Evolutionary conservation across 2,329 filamentous ascomycete genomes (phyloP).

Genomic region (Huntiella omanensis): DNA sequence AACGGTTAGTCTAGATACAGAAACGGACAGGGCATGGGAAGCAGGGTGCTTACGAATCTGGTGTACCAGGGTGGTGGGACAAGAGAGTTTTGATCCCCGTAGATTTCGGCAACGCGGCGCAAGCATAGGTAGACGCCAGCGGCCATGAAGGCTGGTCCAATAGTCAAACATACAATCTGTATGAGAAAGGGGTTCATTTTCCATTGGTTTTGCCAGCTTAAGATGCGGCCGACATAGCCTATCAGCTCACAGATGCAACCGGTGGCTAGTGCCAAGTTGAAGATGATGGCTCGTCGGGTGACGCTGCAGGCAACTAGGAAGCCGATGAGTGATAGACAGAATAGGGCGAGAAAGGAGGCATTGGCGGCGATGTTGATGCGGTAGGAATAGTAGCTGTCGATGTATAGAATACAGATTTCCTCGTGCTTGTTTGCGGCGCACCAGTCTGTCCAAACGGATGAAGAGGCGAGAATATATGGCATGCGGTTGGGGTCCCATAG

Average conservation of each 20-base stretch:
- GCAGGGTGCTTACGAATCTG: constrained; percentile 20
- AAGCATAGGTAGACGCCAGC: constrained; percentile 46
- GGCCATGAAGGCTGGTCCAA: constrained; percentile 45
- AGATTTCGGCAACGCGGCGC: constrained; percentile 27
- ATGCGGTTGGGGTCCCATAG: constrained; percentile 6
- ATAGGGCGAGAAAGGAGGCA: constrained; percentile 30
- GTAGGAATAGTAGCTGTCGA: constrained; percentile 30
- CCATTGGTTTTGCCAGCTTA: constrained; percentile 38
- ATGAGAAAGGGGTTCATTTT: constrained; percentile 37
- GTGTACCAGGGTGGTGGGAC: constrained; percentile 29
- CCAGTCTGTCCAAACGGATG: constrained; percentile 9
- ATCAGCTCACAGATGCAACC: constrained; percentile 40
- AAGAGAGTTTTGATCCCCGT: constrained; percentile 29
- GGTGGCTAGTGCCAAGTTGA: constrained; percentile 31
- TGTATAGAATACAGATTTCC: constrained; percentile 16
- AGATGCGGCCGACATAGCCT: constrained; percentile 40
- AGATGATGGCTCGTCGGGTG: constrained; percentile 29
- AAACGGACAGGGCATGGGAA: constrained; percentile 14
- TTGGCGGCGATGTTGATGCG: constrained; percentile 35
- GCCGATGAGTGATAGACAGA: constrained; percentile 24
- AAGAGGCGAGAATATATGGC: constrained; percentile 1
- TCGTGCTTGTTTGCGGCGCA: constrained; percentile 17
- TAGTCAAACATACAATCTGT: constrained; percentile 42
- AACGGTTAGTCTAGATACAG: constrained; percentile 11
- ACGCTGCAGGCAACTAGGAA: constrained; percentile 23